Percentiles rank a stretch among this genome's conserved stretches.
These are phyloP conservation scores for Orychophragmus violaceus DNA, from an alignment of 345 rosid species.

Conservation along the genomic window DNA sequence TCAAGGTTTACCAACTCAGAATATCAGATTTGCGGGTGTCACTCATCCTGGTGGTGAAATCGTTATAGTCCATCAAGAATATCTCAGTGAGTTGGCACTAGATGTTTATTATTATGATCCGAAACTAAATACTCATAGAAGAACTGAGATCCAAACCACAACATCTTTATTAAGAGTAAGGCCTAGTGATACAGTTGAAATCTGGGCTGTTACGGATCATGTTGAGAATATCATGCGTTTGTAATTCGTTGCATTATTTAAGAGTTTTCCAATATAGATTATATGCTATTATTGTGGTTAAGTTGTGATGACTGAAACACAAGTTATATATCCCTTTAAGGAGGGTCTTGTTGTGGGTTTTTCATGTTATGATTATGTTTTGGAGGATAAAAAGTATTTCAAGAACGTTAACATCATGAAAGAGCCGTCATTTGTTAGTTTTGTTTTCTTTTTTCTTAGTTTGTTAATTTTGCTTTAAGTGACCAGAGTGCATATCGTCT, in stretches of 20 bases:
- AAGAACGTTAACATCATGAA: not conserved
- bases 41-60: slow-evolving; percentile 10
- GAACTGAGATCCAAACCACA: not conserved
- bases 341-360: too few species aligned
- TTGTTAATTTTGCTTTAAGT: not conserved
- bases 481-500: not conserved
- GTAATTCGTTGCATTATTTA: not conserved
- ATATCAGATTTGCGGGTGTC: not conserved
- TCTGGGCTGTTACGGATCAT: not conserved
- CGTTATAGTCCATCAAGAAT: not conserved
- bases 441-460: not conserved
- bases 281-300: not conserved
- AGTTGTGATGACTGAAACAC: not conserved
- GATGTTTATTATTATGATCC: not conserved
- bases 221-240: slow-evolving; percentile 6
- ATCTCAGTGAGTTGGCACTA: not conserved
- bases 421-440: not conserved
- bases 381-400: not conserved
- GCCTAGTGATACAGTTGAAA: not conserved
- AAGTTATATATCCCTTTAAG: too few species aligned
- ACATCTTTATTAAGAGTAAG: not conserved
- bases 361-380: not conserved
- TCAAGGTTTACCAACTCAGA: not conserved
- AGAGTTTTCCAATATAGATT: not conserved
- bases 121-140: not conserved